Conservation (phyloP, 305 asterid genomes). For the Fraxinus dipetala region DNA sequence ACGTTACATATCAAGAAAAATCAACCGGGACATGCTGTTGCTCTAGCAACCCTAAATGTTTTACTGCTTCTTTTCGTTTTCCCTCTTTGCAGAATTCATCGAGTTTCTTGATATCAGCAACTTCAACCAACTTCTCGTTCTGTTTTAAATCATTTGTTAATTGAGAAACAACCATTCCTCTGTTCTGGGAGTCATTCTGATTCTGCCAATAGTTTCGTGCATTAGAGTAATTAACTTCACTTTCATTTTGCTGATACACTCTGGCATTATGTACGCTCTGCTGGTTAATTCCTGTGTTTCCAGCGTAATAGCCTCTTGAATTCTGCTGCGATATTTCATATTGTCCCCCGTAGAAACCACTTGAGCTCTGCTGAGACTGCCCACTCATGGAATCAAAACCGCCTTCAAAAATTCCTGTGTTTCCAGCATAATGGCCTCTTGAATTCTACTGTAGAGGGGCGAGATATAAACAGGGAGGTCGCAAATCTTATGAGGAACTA, state of each 20-base stretch:
- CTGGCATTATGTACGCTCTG: slow-evolving; percentile 24
- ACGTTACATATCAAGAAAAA: slow-evolving; percentile 43
- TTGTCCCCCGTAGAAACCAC: slow-evolving; percentile 29
- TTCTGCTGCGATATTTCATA: slow-evolving; percentile 22
- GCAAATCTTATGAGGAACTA: too few species aligned
- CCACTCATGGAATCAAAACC: slow-evolving; percentile 19
- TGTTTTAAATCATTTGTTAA: slow-evolving; percentile 15
- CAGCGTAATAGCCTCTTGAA: slow-evolving; percentile 15
- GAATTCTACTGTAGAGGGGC: slow-evolving; percentile 14
- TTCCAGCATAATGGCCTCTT: slow-evolving; percentile 17
- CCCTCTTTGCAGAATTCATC: slow-evolving; percentile 51
- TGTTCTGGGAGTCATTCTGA: slow-evolving; percentile 25
- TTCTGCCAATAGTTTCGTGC: slow-evolving; percentile 26
- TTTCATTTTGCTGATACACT: slow-evolving; percentile 22
- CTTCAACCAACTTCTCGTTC: slow-evolving; percentile 29
- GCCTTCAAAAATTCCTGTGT: slow-evolving; percentile 24
- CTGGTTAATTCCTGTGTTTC: slow-evolving; percentile 22
- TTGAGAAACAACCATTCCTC: slow-evolving; percentile 26
- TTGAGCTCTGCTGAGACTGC: slow-evolving; percentile 23
- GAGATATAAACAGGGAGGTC: too few species aligned
- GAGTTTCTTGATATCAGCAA: slow-evolving; percentile 35
- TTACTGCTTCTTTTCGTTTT: slow-evolving; percentile 58
- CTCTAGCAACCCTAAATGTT: slow-evolving; percentile 45
- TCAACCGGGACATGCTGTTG: slow-evolving; percentile 48
- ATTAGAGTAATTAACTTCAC: slow-evolving; percentile 21